A percentile compares a stretch with the other conserved stretches of the same genome.
Evolutionary conservation across 108 stramenopile genomes (phyloP).

Genomic region (Asterionellopsis glacialis): DNA sequence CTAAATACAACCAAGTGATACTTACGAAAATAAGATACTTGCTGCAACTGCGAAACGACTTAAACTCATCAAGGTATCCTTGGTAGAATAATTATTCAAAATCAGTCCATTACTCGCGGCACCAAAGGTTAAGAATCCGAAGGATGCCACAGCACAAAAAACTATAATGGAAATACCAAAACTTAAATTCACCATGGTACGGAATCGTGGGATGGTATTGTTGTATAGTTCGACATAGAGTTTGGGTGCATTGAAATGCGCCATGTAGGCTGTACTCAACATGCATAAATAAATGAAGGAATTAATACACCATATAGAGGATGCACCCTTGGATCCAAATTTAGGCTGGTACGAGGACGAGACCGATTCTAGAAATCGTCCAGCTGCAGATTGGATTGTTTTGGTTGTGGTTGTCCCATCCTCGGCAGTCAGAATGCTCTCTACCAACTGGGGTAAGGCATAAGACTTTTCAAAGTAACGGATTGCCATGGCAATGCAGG

Average conservation of each 20-base stretch:
- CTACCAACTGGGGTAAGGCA: conserved; percentile 5
- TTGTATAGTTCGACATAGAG: conserved; percentile 85
- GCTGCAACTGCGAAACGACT: conserved; percentile 80
- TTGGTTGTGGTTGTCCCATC: too few species aligned
- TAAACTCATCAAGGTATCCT: conserved; percentile 70
- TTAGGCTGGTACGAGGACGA: conserved; percentile 33
- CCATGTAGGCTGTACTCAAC: conserved; percentile 90
- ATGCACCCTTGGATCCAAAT: conserved; percentile 67
- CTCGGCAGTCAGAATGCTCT: too few species aligned
- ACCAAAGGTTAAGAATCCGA: conserved; percentile 89
- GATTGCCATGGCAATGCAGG: conserved; percentile 59
- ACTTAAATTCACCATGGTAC: conserved; percentile 55
- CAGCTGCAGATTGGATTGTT: too few species aligned
- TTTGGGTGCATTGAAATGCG: conserved; percentile 90
- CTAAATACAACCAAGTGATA: too few species aligned
- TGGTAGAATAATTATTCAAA: conserved; percentile 84
- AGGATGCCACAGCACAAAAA: conserved; percentile 53
- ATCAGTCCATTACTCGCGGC: conserved; percentile 69
- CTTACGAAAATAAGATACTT: conserved; percentile 36
- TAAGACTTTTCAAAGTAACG: conserved; percentile 76
- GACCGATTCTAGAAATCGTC: too few species aligned
- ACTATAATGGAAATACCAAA: conserved; percentile 60
- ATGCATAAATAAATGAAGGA: conserved; percentile 84
- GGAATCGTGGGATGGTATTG: conserved; percentile 63
- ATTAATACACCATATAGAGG: conserved; percentile 22